Evolutionary conservation across 2,329 filamentous ascomycete genomes (phyloP), one percentile per base, ranked within the genome.

Genomic region (Fusarium sp.): DNA sequence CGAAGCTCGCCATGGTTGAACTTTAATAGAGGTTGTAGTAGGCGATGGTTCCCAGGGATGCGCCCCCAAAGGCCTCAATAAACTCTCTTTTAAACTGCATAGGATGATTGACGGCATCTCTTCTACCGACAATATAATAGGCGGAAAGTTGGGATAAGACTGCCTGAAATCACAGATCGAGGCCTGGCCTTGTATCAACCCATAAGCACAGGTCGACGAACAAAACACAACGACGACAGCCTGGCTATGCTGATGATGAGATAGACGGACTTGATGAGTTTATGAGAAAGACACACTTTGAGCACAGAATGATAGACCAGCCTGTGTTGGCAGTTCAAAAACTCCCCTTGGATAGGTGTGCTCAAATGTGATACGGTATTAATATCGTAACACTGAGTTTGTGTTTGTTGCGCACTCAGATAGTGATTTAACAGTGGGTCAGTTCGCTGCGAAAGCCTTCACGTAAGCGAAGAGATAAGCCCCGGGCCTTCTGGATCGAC

Each of bases 161-260:
- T 42, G n/a, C 0, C 10, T 5, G 1, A 22, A n/a, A 42, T 22
- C 3, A 4, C 40, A 14, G 8, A 4, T 42, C 11, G n/a, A 42
- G 11, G n/a, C 11, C 3, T 42, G 2, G 8, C 11, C 3, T 42
- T 0, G 8, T 2, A 14, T 3, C n/a, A 8, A 4, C 6, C 8
- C n/a, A 7, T 42, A 22, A 12, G 11, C 38, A 7, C 6, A 24
- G 6, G 9, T 9, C 1, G 20, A 44, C 40, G 20, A 44, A 5
- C 11, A 5, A 40, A 16, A 44, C 20, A 14, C 4, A 5, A 44
- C 6, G 12, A 20, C 6, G 20, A 16, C 1, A 44, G 40, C 12
- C 12, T 22, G 6, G 12, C 40, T 22, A 42, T 6, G n/a, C n/a
- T 8, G 3, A 44, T 14, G 0, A 3, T 11, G 20, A 44, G 2